These are phyloP conservation scores for Penicillium sp. DNA, from an alignment of 2,329 filamentous ascomycete genomes.

Conservation along the genomic window DNA sequence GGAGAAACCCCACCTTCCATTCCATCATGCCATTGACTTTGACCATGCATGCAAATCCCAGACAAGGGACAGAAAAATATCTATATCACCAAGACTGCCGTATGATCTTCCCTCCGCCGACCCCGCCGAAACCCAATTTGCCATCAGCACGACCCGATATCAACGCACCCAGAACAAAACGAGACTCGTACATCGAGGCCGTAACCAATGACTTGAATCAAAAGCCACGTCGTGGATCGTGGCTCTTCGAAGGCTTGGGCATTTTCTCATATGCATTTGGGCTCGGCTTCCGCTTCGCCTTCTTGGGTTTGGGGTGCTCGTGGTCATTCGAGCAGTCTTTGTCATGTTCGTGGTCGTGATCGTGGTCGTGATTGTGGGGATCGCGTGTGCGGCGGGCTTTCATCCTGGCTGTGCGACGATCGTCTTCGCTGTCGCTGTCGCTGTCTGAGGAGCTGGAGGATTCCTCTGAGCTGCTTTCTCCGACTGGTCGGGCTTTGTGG, in stretches of 20 bases:
- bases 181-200: no score
- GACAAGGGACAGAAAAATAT: not conserved
- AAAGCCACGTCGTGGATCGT: constrained; percentile 11
- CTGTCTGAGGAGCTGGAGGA: constrained; percentile 57
- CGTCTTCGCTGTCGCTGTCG: constrained; percentile 44
- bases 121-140: not conserved
- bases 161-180: not conserved
- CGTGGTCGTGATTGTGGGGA: constrained; percentile 20
- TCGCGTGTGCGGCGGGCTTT: constrained; percentile 8
- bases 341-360: constrained; percentile 21
- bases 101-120: not conserved
- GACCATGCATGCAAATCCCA: not conserved
- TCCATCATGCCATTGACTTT: not conserved
- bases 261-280: constrained; percentile 52
- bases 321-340: constrained; percentile 19
- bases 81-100: not conserved
- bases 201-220: constrained; percentile 2
- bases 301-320: constrained; percentile 19
- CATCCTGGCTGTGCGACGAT: constrained; percentile 16
- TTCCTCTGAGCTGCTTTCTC: constrained; percentile 71
- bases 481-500: constrained; percentile 77
- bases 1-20: no score
- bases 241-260: constrained; percentile 34
- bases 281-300: constrained; percentile 38
- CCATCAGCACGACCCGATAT: not conserved